These are phyloP conservation scores for Akanthomyces dipterigenus DNA, from an alignment of 2,329 filamentous ascomycete species.

Conservation along the genomic window DNA sequence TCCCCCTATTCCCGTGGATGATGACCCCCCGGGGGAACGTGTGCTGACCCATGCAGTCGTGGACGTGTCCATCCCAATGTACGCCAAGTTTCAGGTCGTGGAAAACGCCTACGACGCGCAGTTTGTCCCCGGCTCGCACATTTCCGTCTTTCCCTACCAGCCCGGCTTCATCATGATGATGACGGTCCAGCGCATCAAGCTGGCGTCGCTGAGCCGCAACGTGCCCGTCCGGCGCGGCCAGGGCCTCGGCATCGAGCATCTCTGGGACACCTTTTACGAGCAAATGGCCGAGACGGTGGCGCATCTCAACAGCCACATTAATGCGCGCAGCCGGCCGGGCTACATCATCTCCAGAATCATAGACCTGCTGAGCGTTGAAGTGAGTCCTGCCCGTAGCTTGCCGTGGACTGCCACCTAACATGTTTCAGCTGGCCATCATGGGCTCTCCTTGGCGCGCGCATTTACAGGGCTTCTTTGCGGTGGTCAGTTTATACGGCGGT, in stretches of 20 bases:
- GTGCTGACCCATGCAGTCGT: background rate
- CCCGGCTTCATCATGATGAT: constrained; percentile 6
- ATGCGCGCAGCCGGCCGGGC: background rate
- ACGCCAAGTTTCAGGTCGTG: constrained; percentile 2
- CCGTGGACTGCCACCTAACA: background rate
- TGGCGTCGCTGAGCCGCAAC: background rate
- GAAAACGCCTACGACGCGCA: background rate
- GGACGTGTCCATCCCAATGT: background rate
- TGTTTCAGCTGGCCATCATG: background rate
- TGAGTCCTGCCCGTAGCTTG: background rate
- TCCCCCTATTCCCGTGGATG: no score
- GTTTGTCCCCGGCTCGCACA: background rate
- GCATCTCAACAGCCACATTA: background rate
- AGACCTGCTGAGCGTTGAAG: constrained; percentile 1
- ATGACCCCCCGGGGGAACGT: no score
- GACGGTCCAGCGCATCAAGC: background rate
- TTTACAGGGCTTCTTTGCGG: background rate
- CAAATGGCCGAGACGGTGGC: background rate
- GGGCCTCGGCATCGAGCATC: constrained; percentile 4
- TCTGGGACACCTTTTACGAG: background rate
- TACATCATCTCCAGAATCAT: background rate
- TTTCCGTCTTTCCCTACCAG: background rate
- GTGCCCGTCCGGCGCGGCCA: background rate
- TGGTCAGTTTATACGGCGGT: background rate
- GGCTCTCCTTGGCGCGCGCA: background rate